Base-by-base conservation (phyloP, 352 stramenopile genomes). In the Phytophthora ramorum region DNA sequence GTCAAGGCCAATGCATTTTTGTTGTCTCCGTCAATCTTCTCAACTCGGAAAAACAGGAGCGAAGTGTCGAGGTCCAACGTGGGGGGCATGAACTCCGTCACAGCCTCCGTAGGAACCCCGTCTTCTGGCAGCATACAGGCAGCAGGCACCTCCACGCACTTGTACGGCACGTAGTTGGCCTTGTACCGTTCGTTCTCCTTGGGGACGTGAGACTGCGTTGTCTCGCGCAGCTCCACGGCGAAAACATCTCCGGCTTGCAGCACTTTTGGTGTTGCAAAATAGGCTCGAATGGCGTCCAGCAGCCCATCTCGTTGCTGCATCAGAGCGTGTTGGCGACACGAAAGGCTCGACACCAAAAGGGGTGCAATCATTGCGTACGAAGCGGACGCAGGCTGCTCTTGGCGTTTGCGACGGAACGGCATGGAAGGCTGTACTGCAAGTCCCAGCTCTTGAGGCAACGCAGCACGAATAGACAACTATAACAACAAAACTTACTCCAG, bases 11-110 rank as follows among this genome's bases (percentile, higher is more conserved):
- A 59, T 3, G 75, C 57, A 38, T 69, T 14, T 16, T 58, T 55
- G 14, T 28, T 62, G 2, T 64, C 67, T 22, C 53, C 44, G 20
- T 69, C 54, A 7, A 95, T 41, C 34, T 81, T 85, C 28, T 93
- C 75, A 7, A 95, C 85, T 19, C 81, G 80, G 52, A 93, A 93
- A 48, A 93, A 93, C 50, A 93, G 70, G 8, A 95, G 63, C n/a
- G 69, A 75, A 22, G 81, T 88, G 53, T 95, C 83, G 1, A 91
- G 48, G 30, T 73, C 40, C 8, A 95, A 65, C 16, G 74, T 65
- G 7, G 84, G 84, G 2, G 82, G 79, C 38, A 90, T 69, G 0
- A 81, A 41, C 55, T 73, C 72, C 12, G 40, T 63, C 51, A 53
- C 24, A 1, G 59, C 28, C 9, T 55, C 47, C 32, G 61, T 28